Base-by-base conservation (phyloP, 495 filamentous ascomycete genomes). In the Penicillium angulare region DNA sequence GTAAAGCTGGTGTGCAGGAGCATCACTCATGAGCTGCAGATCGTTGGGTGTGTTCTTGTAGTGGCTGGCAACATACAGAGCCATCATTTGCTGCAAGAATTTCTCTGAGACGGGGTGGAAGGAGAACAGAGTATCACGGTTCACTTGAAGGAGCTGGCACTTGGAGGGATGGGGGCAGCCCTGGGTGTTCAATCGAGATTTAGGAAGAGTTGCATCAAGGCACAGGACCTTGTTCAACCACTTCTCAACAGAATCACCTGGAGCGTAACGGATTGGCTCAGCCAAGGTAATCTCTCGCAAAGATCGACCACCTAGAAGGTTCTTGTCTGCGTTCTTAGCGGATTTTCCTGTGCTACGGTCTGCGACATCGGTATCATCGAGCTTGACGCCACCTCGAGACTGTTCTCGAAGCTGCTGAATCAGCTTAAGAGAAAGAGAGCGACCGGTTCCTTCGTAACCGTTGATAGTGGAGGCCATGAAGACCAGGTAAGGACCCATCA, bases 391-490 rank as follows among this genome's bases (percentile, higher is more conserved):
- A 18, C 83, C 81, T 51, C 86, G 74, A 16, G 93, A 93, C 61
- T 97, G 90, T 58, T 99, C 93, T 41, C 95, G 86, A 26, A 99
- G 83, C 68, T 99, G 95, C 59, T 97, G 92, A 53, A 99, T 97
- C 51, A 99, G 78, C 70, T 99, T 99, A 34, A 99, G 70, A 3
- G 95, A 97, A 2, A 99, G 78, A 1, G 92, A 97, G 32, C 95
- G 81, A 24, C 95, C 95, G 3, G 95, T 99, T 54, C 95, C 95
- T 72, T 99, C 95, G 63, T 99, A 99, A 45, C 95, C 95, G 61
- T 96, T 97, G 71, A 99, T 96, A 12, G 95, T 99, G 1, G 93
- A 97, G 3, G 95, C 90, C 95, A 99, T 99, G 74, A 99, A 99
- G 3, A 97, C 90, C 18, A 97, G 76, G 68, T 97, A 99, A n/a